Percentiles rank a stretch among this genome's conserved stretches.
Evolutionary conservation across 306 rosid species (phyloP).

Genomic region (Cyclanthera cordifolia): DNA sequence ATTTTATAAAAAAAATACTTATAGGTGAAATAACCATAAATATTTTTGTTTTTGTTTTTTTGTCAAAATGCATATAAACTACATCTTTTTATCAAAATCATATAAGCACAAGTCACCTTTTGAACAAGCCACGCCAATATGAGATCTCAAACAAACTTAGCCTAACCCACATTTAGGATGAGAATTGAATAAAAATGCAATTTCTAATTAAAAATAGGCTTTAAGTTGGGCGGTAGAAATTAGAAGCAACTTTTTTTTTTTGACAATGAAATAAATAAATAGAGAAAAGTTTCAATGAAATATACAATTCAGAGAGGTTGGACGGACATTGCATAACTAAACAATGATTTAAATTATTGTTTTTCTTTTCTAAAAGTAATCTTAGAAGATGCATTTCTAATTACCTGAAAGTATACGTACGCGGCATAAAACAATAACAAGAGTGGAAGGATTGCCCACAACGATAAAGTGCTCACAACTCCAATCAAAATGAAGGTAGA

Average conservation of each 20-base stretch:
- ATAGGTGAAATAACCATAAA: not conserved
- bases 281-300: not conserved
- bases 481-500: constrained; percentile 89
- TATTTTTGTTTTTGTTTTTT: no score
- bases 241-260: not conserved
- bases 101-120: not conserved
- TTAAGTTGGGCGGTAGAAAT: not conserved
- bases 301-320: not conserved
- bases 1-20: no score
- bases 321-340: not conserved
- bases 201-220: not conserved
- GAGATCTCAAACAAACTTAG: not conserved
- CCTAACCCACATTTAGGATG: not conserved
- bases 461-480: constrained; percentile 82
- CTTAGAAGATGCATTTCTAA: not conserved
- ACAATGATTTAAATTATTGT: not conserved
- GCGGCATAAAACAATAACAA: constrained; percentile 70
- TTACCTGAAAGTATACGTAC: constrained; percentile 83
- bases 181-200: not conserved
- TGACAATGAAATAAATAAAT: no score
- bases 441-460: constrained; percentile 94
- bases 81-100: not conserved
- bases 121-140: not conserved
- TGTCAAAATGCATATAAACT: not conserved
- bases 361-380: not conserved